phyloP scores from a whole-genome alignment of 495 filamentous ascomycete genomes.

The Neurospora intermedia region DNA sequence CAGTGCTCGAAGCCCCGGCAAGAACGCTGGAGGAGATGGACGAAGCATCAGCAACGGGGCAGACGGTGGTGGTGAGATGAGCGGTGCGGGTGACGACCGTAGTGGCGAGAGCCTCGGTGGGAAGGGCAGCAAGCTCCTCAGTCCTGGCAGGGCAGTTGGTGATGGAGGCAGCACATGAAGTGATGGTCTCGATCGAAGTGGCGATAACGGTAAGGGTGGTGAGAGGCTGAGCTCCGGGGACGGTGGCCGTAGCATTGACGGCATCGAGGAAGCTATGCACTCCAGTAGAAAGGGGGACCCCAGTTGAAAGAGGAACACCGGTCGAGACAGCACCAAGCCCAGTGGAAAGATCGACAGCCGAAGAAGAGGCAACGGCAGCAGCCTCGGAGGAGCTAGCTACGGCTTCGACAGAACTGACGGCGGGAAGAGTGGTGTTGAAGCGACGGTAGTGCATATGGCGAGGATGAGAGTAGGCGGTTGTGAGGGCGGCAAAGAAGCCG shows the following conservation, averaged over 20 bases:
- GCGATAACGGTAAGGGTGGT: slow-evolving; percentile 36
- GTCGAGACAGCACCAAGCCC: background rate
- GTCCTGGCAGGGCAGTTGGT: slow-evolving; percentile 50
- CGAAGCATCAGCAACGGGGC: slow-evolving; percentile 31
- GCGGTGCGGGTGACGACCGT: slow-evolving; percentile 34
- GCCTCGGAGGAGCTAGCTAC: slow-evolving; percentile 3
- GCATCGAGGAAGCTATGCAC: background rate
- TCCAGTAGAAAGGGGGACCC: slow-evolving; percentile 1
- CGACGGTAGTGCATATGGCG: slow-evolving; percentile 30
- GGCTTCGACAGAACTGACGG: background rate
- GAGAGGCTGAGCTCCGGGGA: background rate
- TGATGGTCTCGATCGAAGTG: slow-evolving; percentile 51
- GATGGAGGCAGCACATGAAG: slow-evolving; percentile 49
- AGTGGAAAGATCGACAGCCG: slow-evolving; percentile 21
- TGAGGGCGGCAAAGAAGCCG: slow-evolving; percentile 34
- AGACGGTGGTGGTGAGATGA: slow-evolving; percentile 33
- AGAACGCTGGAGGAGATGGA: slow-evolving; percentile 32
- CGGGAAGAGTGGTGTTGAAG: slow-evolving; percentile 23
- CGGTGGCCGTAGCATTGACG: background rate
- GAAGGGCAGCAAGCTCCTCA: slow-evolving; percentile 22
- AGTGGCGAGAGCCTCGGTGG: slow-evolving; percentile 20
- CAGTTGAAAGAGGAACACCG: slow-evolving; percentile 4
- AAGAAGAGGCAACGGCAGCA: slow-evolving; percentile 18
- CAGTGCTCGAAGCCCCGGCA: slow-evolving; percentile 22
- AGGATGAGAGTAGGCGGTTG: slow-evolving; percentile 30